Conservation (phyloP, 2,329 filamentous ascomycete species). For the Calonectria naviculata region DNA sequence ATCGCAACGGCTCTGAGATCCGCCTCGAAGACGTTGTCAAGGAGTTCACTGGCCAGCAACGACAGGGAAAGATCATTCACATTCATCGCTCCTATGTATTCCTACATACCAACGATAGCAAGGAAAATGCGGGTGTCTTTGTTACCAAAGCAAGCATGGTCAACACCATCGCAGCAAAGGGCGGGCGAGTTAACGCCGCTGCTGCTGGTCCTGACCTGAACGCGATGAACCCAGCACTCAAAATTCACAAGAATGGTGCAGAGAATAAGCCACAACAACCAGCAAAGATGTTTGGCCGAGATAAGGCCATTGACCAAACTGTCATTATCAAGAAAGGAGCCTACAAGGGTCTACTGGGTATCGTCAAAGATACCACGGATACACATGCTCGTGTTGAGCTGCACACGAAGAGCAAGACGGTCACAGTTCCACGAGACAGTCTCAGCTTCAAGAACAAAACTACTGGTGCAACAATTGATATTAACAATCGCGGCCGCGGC, state of each 20-base stretch:
- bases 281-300: constrained; percentile 81
- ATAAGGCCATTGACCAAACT: constrained; percentile 89
- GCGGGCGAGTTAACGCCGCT: constrained; percentile 76
- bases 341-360: constrained; percentile 93
- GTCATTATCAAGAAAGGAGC: constrained; percentile 88
- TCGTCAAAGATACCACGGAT: constrained; percentile 95
- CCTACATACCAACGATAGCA: constrained; percentile 83
- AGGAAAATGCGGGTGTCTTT: constrained; percentile 90
- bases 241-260: constrained; percentile 71
- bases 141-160: constrained; percentile 89
- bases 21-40: constrained; percentile 91
- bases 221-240: constrained; percentile 92
- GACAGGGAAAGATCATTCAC: constrained; percentile 90
- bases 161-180: constrained; percentile 92
- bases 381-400: constrained; percentile 89
- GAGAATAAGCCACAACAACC: constrained; percentile 67
- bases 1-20: constrained; percentile 94
- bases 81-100: constrained; percentile 95
- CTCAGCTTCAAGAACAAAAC: constrained; percentile 88
- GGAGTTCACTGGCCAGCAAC: constrained; percentile 86
- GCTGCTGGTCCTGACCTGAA: constrained; percentile 80
- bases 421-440: constrained; percentile 84
- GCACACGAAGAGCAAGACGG: constrained; percentile 92
- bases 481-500: constrained; percentile 63
- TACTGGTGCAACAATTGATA: constrained; percentile 82